Evolutionary conservation across 2,329 filamentous ascomycete species (phyloP), one percentile per base, ranked within the genome.

Genomic region (Paraconiothyrium brasiliense): DNA sequence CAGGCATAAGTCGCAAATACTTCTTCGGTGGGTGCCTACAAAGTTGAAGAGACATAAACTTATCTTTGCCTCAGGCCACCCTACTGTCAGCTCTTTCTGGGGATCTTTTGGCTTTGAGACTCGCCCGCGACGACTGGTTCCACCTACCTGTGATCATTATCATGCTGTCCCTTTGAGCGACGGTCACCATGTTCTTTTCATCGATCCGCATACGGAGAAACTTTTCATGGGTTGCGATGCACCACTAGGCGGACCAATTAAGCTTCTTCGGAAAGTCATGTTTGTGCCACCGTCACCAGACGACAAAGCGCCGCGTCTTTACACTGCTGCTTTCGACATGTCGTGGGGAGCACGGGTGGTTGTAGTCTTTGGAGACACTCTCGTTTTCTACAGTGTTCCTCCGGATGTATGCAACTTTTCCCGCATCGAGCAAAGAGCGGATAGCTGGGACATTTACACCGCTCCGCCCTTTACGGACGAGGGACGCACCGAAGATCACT

Each of bases 81-180:
- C 65, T 8, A 67, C 51, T 10, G 47, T 67, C 27, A 67, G 61
- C 48, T 67, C 67, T 3, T 67, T 69, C 20, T 73, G 68, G 67
- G 65, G 63, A 11, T 67, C 70, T 5, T 71, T 71, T 50, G 67
- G 65, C 9, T 70, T 68, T 35, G 69, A 73, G n/a, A 64, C 47
- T 20, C 56, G 49, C 24, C 58, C 62, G 10, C 57, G 57, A 11
- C 61, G 52, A 2, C 46, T 62, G 14, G 59, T 41, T 1, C 54
- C 58, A 20, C 60, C 59, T 0, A 61, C 35, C 30, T 83, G 83
- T 37, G 87, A 90, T 68, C 87, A 90, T 67, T 90, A 88, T 68
- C 84, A 84, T 49, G 88, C 88, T 2, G 77, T 90, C 13, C 89
- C 89, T 3, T 73, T 91, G 43, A 89, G 86, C 63, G 89, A 91